Evolutionary conservation across 441 rosid genomes (phyloP).

Genomic region (Pelargonium fulgidum): DNA sequence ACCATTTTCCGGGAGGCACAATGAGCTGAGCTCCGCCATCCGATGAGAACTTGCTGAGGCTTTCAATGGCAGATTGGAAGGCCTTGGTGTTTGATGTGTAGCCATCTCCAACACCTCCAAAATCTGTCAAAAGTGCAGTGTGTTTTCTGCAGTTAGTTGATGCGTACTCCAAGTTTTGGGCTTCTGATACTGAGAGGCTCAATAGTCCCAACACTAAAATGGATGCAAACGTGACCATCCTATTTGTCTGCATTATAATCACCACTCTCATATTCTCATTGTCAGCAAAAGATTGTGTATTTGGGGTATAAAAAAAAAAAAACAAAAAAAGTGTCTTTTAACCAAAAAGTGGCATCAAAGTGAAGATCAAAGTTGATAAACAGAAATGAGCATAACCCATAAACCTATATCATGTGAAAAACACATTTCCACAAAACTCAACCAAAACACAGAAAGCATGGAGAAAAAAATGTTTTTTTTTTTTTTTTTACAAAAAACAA

Average conservation of each 20-base stretch:
- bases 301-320: neutral
- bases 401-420: no score
- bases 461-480: no score
- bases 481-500: no score
- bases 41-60: slow-evolving; percentile 35
- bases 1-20: slow-evolving; percentile 73
- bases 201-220: neutral
- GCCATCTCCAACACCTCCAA: slow-evolving; percentile 80
- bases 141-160: slow-evolving; percentile 62
- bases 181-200: neutral
- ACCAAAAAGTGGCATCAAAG: no score
- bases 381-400: no score
- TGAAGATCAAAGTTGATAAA: no score
- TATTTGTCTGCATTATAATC: neutral
- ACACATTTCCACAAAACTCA: no score
- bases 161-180: slow-evolving; percentile 2
- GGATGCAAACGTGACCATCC: neutral
- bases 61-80: slow-evolving; percentile 40
- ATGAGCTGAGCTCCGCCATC: slow-evolving; percentile 67
- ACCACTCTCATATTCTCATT: no score
- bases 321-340: neutral
- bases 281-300: no score
- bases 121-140: slow-evolving; percentile 49
- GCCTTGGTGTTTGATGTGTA: slow-evolving; percentile 56
- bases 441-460: no score